A percentile compares a stretch with the other conserved stretches of the same genome.
These are phyloP conservation scores for Fusarium sp. DNA, from an alignment of 2,329 filamentous ascomycete species.

Conservation along the genomic window DNA sequence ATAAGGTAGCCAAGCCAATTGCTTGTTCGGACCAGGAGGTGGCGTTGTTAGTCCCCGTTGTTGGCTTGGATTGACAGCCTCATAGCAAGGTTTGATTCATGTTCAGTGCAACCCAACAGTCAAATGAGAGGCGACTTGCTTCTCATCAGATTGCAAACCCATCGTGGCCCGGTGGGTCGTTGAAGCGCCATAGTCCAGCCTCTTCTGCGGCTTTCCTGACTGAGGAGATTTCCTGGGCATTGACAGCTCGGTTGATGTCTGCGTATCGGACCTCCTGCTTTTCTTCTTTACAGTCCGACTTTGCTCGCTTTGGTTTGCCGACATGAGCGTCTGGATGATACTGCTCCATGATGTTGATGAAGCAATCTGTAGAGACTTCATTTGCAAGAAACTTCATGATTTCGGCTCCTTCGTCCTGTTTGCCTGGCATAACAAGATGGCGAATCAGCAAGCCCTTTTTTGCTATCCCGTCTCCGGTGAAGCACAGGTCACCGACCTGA, in stretches of 20 bases:
- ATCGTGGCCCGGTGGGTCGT: conserved; percentile 66
- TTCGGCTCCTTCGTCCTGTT: conserved; percentile 74
- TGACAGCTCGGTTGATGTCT: conserved; percentile 76
- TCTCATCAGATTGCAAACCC: conserved; percentile 58
- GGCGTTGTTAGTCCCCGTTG: conserved; percentile 22
- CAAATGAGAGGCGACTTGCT: conserved; percentile 10
- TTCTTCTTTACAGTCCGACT: conserved; percentile 51
- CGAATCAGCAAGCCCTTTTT: conserved; percentile 79
- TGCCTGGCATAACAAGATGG: conserved; percentile 86
- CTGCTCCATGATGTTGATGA: conserved; percentile 90
- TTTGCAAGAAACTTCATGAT: conserved; percentile 82
- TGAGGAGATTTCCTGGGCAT: conserved; percentile 68
- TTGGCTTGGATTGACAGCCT: conserved; percentile 26
- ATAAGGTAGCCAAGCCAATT: conserved; percentile 18
- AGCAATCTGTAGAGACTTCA: conserved; percentile 77
- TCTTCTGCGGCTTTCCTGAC: conserved; percentile 74
- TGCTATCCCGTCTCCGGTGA: conserved; percentile 82
- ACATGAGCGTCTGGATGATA: conserved; percentile 85
- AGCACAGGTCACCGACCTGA: conserved; percentile 85
- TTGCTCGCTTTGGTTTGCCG: conserved; percentile 67
- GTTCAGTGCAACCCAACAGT: neutral
- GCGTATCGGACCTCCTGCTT: conserved; percentile 68
- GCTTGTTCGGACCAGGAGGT: conserved; percentile 18
- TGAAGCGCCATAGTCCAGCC: conserved; percentile 82
- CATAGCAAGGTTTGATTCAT: conserved; percentile 5